Evolutionary conservation across 176 grass and related monocot species (phyloP).

Genomic region (Raddia distichophylla): DNA sequence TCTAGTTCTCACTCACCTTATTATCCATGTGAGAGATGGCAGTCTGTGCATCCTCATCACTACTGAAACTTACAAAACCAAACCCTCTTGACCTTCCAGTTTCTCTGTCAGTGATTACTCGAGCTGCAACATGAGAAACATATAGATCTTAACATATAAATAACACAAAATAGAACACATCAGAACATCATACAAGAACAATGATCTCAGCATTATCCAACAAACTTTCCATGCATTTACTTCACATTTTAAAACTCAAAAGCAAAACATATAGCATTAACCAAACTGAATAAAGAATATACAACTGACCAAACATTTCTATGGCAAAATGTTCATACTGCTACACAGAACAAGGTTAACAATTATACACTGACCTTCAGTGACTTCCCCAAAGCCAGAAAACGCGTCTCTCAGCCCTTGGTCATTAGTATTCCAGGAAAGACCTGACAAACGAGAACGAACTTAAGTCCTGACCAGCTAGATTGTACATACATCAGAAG

Average conservation of each 20-base stretch:
- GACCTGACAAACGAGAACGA: slow-evolving; percentile 41
- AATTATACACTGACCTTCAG: slow-evolving; percentile 57
- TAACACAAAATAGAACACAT: neutral
- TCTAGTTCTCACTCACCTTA: slow-evolving; percentile 48
- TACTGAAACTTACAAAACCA: slow-evolving; percentile 67
- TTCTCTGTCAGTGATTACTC: slow-evolving; percentile 65
- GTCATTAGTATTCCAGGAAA: slow-evolving; percentile 61
- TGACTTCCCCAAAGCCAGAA: slow-evolving; percentile 57
- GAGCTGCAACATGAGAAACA: slow-evolving; percentile 49
- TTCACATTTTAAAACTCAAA: neutral
- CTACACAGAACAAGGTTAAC: neutral
- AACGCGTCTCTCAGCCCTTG: slow-evolving; percentile 58
- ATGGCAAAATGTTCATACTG: neutral
- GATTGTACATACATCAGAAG: neutral
- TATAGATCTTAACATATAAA: slow-evolving; percentile 2
- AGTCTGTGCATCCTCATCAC: slow-evolving; percentile 39
- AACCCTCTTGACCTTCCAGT: slow-evolving; percentile 88
- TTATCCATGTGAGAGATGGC: slow-evolving; percentile 67
- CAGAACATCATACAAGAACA: neutral
- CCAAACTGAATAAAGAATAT: neutral
- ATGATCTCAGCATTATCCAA: neutral
- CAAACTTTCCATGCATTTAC: neutral
- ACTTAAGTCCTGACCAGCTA: neutral
- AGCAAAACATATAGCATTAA: neutral
- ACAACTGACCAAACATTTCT: neutral